Percentiles rank a stretch among this genome's conserved stretches.
Evolutionary conservation across 805 yeast genomes (phyloP).

Genomic region (Yamadazyma sp.): DNA sequence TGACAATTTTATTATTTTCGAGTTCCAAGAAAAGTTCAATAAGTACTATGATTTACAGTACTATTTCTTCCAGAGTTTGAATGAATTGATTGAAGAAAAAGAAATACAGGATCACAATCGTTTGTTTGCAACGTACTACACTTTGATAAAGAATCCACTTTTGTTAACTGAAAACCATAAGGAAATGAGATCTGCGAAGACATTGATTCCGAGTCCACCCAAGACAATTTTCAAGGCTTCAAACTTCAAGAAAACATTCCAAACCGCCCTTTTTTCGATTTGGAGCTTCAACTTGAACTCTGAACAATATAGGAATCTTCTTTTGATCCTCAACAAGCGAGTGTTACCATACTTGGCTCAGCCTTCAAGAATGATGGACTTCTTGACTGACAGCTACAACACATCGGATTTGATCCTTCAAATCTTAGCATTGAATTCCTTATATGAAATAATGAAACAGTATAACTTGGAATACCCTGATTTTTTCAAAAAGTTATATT

Average conservation of each 20-base stretch:
- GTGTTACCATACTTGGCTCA: conserved; percentile 77
- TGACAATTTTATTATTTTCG: conserved; percentile 49
- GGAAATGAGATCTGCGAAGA: conserved; percentile 28
- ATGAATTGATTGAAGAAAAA: conserved; percentile 22
- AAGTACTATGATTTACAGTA: conserved; percentile 76
- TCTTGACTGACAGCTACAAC: conserved; percentile 82
- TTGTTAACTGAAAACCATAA: conserved; percentile 24
- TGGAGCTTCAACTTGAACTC: conserved; percentile 51
- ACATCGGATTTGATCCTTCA: conserved; percentile 52
- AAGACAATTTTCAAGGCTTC: conserved; percentile 36
- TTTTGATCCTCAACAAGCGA: conserved; percentile 76
- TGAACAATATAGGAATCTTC: conserved; percentile 64
- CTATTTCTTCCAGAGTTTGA: conserved; percentile 59
- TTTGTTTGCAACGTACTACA: conserved; percentile 41
- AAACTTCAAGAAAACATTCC: conserved; percentile 63
- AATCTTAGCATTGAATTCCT: conserved; percentile 80
- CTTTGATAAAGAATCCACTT: conserved; percentile 34
- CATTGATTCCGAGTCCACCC: conserved; percentile 34
- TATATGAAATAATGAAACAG: conserved; percentile 78
- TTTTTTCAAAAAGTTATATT: conserved; percentile 79
- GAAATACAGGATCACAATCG: conserved; percentile 17
- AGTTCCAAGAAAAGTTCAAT: conserved; percentile 53
- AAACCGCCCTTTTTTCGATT: conserved; percentile 61
- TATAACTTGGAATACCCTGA: conserved; percentile 90
- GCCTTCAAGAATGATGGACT: conserved; percentile 89